Conservation (phyloP, 2,329 filamentous ascomycete genomes). For the Colletotrichum tropicicola region DNA sequence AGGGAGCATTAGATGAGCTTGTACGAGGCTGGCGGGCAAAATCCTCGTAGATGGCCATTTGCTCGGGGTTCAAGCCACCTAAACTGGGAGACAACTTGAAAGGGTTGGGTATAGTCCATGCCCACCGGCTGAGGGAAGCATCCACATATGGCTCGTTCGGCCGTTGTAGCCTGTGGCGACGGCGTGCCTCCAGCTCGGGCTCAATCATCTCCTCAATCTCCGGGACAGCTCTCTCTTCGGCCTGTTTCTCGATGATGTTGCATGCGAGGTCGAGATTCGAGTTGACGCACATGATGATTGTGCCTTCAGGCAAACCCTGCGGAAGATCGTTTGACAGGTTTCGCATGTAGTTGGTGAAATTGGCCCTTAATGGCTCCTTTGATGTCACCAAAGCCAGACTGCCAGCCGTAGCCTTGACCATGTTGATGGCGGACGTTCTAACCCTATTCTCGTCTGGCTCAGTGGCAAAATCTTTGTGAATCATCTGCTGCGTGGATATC, state of each 20-base stretch:
- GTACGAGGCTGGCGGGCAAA: conserved; percentile 87
- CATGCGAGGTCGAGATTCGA: conserved; percentile 96
- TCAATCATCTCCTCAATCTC: conserved; percentile 97
- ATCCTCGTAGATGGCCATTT: conserved; percentile 96
- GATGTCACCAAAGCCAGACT: conserved; percentile 97
- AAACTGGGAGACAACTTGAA: conserved; percentile 81
- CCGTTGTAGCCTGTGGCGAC: conserved; percentile 77
- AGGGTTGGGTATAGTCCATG: conserved; percentile 91
- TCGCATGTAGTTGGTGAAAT: conserved; percentile 96
- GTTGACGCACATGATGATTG: conserved; percentile 98
- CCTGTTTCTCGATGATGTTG: conserved; percentile 92
- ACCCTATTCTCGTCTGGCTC: conserved; percentile 90
- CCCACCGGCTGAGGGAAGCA: conserved; percentile 85
- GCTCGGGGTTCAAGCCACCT: conserved; percentile 84
- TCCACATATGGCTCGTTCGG: conserved; percentile 89
- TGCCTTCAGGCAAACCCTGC: conserved; percentile 88
- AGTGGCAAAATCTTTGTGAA: conserved; percentile 95
- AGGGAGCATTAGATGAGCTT: conserved; percentile 60
- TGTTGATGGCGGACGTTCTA: conserved; percentile 86
- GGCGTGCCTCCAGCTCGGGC: conserved; percentile 78
- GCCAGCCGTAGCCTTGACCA: conserved; percentile 94
- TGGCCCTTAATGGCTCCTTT: conserved; percentile 94
- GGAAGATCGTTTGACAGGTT: conserved; percentile 73
- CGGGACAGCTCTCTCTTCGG: conserved; percentile 89
- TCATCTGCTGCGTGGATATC: conserved; percentile 94